Conservation (phyloP, 2,329 filamentous ascomycete species). For the Ilyonectria sp. region DNA sequence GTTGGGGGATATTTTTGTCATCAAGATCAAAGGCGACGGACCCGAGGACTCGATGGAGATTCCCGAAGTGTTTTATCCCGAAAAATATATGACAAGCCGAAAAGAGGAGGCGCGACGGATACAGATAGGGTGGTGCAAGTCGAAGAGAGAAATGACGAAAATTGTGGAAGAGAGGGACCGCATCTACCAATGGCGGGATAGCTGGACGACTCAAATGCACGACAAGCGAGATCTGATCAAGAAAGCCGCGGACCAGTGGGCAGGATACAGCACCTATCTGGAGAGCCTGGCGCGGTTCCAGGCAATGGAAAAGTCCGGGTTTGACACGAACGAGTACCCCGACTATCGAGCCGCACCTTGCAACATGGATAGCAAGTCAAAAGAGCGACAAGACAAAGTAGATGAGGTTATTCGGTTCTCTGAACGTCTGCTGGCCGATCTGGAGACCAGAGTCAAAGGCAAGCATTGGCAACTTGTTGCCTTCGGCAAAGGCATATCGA, state of each 20-base stretch:
- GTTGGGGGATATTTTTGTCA: conserved; percentile 65
- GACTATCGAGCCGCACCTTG: conserved; percentile 58
- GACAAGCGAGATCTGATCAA: conserved; percentile 52
- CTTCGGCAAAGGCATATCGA: too few relatives aligned
- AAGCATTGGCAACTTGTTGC: conserved; percentile 34
- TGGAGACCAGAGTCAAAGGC: conserved; percentile 55
- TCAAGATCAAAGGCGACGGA: conserved; percentile 61
- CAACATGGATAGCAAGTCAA: conserved; percentile 53
- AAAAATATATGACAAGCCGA: conserved; percentile 65
- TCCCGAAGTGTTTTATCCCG: conserved; percentile 67
- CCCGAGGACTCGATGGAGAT: conserved; percentile 64
- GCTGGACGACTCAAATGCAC: conserved; percentile 43
- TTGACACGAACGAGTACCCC: conserved; percentile 56
- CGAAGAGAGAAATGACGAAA: conserved; percentile 47
- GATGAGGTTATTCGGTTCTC: conserved; percentile 54
- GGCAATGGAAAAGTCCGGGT: conserved; percentile 55
- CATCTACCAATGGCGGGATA: conserved; percentile 48
- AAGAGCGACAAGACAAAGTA: conserved; percentile 48
- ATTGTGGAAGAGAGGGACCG: conserved; percentile 45
- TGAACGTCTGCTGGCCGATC: conserved; percentile 52
- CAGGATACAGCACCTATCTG: conserved; percentile 53
- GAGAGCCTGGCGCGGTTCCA: conserved; percentile 55
- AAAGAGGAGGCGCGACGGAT: conserved; percentile 64
- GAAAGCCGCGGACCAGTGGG: conserved; percentile 52
- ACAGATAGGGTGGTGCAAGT: conserved; percentile 54